phyloP scores from a whole-genome alignment of 106 monocot genomes.

The Alisma plantagoaquatica region DNA sequence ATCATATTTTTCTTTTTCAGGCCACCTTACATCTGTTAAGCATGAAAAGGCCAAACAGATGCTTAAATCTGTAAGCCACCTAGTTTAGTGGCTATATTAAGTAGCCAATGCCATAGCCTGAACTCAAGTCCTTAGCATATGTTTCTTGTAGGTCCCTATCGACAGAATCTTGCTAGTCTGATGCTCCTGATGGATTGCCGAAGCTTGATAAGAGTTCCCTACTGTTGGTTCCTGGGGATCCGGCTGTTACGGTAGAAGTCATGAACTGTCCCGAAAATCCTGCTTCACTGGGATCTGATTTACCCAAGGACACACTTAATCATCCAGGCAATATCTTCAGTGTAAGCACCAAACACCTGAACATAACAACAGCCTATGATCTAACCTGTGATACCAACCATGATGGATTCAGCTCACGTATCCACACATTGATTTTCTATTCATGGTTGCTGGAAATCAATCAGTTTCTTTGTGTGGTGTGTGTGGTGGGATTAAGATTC shows the following conservation, averaged over 20 bases:
- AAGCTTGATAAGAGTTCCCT: conserved; percentile 18
- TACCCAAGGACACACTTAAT: conserved; percentile 33
- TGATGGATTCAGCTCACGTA: no score
- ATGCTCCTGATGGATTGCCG: conserved; percentile 61
- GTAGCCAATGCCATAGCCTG: no score
- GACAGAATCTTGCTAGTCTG: conserved; percentile 59
- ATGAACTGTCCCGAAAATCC: conserved; percentile 9
- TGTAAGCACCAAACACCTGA: conserved; percentile 29
- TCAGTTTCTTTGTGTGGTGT: no score
- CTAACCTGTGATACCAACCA: no score
- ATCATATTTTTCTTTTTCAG: conserved; percentile 90
- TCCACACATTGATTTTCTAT: no score
- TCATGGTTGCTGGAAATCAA: no score
- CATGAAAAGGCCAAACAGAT: conserved; percentile 48
- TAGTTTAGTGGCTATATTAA: no score
- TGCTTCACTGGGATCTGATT: conserved; percentile 2
- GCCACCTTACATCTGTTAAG: conserved; percentile 57
- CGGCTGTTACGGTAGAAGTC: conserved; percentile 16
- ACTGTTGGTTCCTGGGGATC: conserved; percentile 10
- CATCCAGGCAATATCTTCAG: conserved; percentile 60
- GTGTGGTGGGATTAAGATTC: no score
- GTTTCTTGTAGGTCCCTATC: conserved; percentile 42
- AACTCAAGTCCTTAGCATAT: no score
- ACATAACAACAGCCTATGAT: no score
- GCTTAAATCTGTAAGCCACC: conserved; percentile 23